Conservation (phyloP, 768 basidiomycete species). For the Amyloporia xantha region DNA sequence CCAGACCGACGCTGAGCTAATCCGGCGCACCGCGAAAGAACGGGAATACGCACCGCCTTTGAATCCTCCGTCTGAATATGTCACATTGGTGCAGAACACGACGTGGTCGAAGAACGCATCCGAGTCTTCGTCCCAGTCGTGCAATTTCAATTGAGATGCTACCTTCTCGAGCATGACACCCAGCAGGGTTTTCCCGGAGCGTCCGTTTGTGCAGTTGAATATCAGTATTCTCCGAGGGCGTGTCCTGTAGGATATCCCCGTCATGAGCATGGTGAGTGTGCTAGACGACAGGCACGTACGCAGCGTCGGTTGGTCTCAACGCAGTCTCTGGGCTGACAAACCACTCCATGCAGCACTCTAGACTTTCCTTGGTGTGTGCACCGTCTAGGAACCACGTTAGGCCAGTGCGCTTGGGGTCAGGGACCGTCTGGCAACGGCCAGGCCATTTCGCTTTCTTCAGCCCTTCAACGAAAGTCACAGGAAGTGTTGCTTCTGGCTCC, state of each 20-base stretch:
- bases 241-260: conserved; percentile 14
- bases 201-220: conserved; percentile 93
- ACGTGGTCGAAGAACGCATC: conserved; percentile 70
- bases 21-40: neutral
- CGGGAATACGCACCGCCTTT: conserved; percentile 64
- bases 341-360: conserved; percentile 86
- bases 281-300: neutral
- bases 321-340: conserved; percentile 60
- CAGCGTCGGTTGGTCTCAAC: conserved; percentile 25
- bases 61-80: conserved; percentile 81
- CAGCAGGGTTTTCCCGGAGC: conserved; percentile 74
- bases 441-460: conserved; percentile 80
- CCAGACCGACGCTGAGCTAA: neutral
- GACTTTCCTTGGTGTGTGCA: conserved; percentile 89
- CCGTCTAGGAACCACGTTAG: conserved; percentile 92
- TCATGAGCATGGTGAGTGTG: neutral
- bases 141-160: conserved; percentile 37
- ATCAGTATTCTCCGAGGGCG: conserved; percentile 55
- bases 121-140: conserved; percentile 31
- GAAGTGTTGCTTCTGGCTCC: conserved; percentile 31
- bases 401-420: conserved; percentile 44
- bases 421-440: conserved; percentile 84
- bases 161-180: conserved; percentile 48
- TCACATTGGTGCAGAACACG: conserved; percentile 95
- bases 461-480: conserved; percentile 50